phyloP scores from a whole-genome alignment of 768 basidiomycete species.

The Trametes gibbosa region DNA sequence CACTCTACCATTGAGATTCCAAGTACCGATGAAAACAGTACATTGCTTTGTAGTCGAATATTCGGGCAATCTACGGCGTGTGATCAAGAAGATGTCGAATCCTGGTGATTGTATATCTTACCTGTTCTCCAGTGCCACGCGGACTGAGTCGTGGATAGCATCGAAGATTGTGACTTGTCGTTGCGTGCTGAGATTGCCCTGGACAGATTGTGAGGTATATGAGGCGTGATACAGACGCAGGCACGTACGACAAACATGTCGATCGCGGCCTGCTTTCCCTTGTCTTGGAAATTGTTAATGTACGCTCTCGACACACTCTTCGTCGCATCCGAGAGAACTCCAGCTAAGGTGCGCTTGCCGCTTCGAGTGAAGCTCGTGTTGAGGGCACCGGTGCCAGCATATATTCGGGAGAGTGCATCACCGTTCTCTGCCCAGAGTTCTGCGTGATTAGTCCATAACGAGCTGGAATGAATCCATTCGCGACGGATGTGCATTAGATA shows the following conservation, averaged over 20 bases:
- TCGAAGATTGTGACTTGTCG: slow-evolving; percentile 88
- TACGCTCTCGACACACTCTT: slow-evolving; percentile 96
- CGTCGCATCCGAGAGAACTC: slow-evolving; percentile 92
- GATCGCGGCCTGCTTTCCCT: slow-evolving; percentile 89
- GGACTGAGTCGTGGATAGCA: slow-evolving; percentile 87
- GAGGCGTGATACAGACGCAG: background rate
- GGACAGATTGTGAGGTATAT: background rate
- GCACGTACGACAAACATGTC: slow-evolving; percentile 86
- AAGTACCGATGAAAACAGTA: slow-evolving; percentile 84
- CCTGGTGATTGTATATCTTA: slow-evolving; percentile 27
- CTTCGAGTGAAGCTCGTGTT: slow-evolving; percentile 96
- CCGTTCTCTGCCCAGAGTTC: slow-evolving; percentile 98
- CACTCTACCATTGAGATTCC: slow-evolving; percentile 94
- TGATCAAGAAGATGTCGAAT: background rate
- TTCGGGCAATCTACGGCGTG: slow-evolving; percentile 57
- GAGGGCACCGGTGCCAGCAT: slow-evolving; percentile 89
- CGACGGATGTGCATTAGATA: slow-evolving; percentile 78
- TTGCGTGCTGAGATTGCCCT: slow-evolving; percentile 94
- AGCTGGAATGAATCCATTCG: slow-evolving; percentile 66
- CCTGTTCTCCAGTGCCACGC: slow-evolving; percentile 68
- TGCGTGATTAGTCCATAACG: slow-evolving; percentile 84
- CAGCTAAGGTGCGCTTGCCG: slow-evolving; percentile 91
- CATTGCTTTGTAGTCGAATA: slow-evolving; percentile 78
- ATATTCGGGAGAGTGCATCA: slow-evolving; percentile 88
- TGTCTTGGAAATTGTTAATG: slow-evolving; percentile 97